Evolutionary conservation across 1,284 basidiomycete genomes (phyloP), one percentile per base, ranked within the genome.

Genomic region (Gymnopus androsaceus): DNA sequence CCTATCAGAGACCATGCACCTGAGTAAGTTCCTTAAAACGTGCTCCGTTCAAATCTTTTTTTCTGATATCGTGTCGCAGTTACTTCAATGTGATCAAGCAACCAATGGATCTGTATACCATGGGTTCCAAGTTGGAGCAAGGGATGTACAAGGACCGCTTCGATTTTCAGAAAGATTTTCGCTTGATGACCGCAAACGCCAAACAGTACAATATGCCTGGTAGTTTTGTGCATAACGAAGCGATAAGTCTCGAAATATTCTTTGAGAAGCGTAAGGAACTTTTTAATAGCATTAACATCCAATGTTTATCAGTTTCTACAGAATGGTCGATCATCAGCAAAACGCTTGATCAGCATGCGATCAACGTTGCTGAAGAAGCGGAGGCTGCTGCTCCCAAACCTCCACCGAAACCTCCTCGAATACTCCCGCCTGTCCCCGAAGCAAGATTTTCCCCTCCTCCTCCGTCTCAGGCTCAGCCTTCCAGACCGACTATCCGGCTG

Each of bases 41-140:
- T 17, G 41, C 41, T 36, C 54, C 36, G 38, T 36, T 44, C 25
- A 55, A 28, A 60, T 63, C 30, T 59, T 55, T 23, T 54, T 25
- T 11, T 25, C 23, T 31, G 27, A 42, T 21, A 17, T 7, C 31
- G 60, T 19, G 7, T 40, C 25, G 3, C 25, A 94, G 92, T 62
- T 98, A 98, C 71, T 94, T 94, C 64, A 85, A 91, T 51, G 75
- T 96, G 56, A 91, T 99, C 72, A 91, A 92, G 69, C 79, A 89
- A 14, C 96, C 97, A 0, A 98, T 99, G 93, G 96, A 99, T 69
- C 77, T 99, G 12, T 87, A 87, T 48, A 95, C 94, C 0, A 92
- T 97, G 75, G 78, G 80, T 19, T 90, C 90, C 53, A 98, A 97
- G 72, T 75, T 99, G 23, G 88, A 94, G 64, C 85, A 82, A 58